Base-by-base conservation (phyloP, 1,284 basidiomycete species). In the Cerioporus squamosus region DNA sequence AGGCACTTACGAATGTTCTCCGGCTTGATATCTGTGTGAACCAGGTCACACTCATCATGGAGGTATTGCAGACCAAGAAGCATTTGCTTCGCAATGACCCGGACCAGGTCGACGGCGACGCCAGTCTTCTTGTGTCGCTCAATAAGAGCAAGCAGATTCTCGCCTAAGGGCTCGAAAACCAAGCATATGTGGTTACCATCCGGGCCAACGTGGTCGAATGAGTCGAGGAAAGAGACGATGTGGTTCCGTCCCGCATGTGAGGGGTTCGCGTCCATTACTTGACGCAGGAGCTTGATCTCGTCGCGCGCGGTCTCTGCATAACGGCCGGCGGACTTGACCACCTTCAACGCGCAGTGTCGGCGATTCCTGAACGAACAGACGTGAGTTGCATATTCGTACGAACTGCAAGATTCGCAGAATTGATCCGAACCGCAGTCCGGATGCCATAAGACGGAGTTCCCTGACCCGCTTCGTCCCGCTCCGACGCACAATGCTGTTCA, bases 261-360 rank as follows among this genome's bases (percentile, higher is more conserved):
- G 8, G 86, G 86, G 66, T 90, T 89, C 63, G 89, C 86, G 22
- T 86, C 83, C 61, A 89, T 85, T 15, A 95, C 87, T 62, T 85
- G 84, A 61, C 89, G 87, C 42, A 96, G 82, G 48, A 96, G 81
- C 72, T 93, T 92, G 75, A 96, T 96, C 75, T 96, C 94, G 71
- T 96, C 94, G 53, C 89, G 84, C 26, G 94, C 94, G 3, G 94
- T 95, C 70, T 95, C 94, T 47, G 93, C 90, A 70, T 92, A 92
- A 50, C 89, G 82, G 40, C 85, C 84, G 17, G 90, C 90, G n/a
- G 93, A 94, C 74, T 95, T 95, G 74, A 95, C 93, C 44, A 96
- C 89, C 73, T 96, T 96, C 72, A 96, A 84, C 10, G 94, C 94
- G 24, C 93, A 93, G 74, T 95, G 94, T 36, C 84, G 79, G 60